These are phyloP conservation scores for Malania oleifera DNA, from an alignment of 164 flowering plant genomes.

Conservation along the genomic window DNA sequence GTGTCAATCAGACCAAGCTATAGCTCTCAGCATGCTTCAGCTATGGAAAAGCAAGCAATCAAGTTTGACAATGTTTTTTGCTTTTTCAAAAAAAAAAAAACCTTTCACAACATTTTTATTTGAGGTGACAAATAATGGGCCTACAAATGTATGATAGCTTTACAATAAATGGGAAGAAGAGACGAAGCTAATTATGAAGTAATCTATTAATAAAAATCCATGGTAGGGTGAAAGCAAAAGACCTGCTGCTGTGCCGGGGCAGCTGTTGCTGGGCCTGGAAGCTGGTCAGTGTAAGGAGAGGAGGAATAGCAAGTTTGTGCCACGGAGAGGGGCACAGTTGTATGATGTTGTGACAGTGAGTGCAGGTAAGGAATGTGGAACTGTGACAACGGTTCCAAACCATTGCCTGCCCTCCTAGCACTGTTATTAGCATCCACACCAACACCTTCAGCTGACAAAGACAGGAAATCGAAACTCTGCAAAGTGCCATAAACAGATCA, in stretches of 20 bases:
- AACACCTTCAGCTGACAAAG: conserved; percentile 37
- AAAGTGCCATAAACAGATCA: conserved; percentile 9
- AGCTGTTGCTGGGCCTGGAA: conserved; percentile 26
- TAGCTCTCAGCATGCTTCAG: too few relatives aligned
- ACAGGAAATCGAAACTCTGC: conserved; percentile 54
- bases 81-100: too few relatives aligned
- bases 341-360: conserved; percentile 34
- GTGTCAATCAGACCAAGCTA: too few relatives aligned
- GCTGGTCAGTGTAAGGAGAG: conserved; percentile 27
- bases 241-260: conserved; percentile 66
- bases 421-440: conserved; percentile 18
- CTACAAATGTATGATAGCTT: too few relatives aligned
- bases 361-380: conserved; percentile 31
- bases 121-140: too few relatives aligned
- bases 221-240: conserved; percentile 2
- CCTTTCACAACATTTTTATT: too few relatives aligned
- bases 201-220: not conserved
- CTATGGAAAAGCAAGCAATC: too few relatives aligned
- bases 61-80: too few relatives aligned
- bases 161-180: too few relatives aligned
- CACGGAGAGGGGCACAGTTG: conserved; percentile 24
- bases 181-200: not conserved
- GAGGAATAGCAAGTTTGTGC: conserved; percentile 28
- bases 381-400: conserved; percentile 23
- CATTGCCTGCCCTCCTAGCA: conserved; percentile 11